Evolutionary conservation across 345 rosid genomes (phyloP), one percentile per base, ranked within the genome.

Genomic region (Combretum micranthum): DNA sequence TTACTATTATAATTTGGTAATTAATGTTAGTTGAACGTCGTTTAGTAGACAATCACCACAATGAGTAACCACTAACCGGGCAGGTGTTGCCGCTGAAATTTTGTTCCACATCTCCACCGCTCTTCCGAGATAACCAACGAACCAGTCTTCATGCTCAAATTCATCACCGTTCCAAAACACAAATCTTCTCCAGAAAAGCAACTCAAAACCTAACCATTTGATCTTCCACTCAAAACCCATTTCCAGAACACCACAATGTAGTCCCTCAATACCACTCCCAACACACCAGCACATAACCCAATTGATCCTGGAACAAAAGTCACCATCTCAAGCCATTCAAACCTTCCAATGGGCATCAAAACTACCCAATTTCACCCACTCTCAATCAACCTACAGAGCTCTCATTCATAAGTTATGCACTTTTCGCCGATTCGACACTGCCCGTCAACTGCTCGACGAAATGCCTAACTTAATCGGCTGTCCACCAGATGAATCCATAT

Each of bases 381-480:
- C 96, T 44, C 96, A 76, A 26, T 75, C 90, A 58, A 92, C 98
- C 45, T 92, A 86, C 68, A 79, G 88, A 20, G 88, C 88, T 69
- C 69, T 92, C 21, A 23, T 84, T 21, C 71, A 72, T 23, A 84
- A 74, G 64, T 83, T 86, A 7, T 86, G 92, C 18, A 2, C 58
- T 53, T 83, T 84, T 63, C 85, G 87, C 15, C 81, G 80, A 12
- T 88, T 92, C 37, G 81, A 77, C 19, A 63, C 67, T 26, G 88
- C 77, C 69, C 55, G 71, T 70, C 70, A 88, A 18, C 63, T 92
- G 95, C 96, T 92, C 77, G 95, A 92, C 42, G 88, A 88, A 92
- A 88, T 92, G 87, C 82, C 90, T 53, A 52, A 53, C 42, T 64
- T 84, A 26, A 74, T 83, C 12, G 84, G 91, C 39, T 71, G 69